phyloP scores from a whole-genome alignment of 2,329 filamentous ascomycete species.

The Aureobasidium sp. region DNA sequence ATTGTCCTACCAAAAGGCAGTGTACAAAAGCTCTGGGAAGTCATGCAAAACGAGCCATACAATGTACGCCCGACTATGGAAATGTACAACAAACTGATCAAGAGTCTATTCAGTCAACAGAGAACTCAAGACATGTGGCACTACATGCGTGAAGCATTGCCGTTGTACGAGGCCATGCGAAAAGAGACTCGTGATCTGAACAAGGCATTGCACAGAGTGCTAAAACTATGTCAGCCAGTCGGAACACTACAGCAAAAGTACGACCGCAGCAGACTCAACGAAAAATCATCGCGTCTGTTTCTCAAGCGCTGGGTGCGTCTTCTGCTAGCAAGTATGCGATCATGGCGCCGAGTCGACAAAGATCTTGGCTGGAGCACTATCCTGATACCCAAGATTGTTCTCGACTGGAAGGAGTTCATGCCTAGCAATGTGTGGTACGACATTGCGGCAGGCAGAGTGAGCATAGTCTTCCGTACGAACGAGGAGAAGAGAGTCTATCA shows the following conservation, averaged over 20 bases:
- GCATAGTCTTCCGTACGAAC: constrained; percentile 14
- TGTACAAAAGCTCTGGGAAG: constrained; percentile 47
- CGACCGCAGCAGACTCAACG: neutral
- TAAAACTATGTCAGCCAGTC: neutral
- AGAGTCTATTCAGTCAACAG: constrained; percentile 16
- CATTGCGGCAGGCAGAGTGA: constrained; percentile 21
- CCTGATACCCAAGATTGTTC: constrained; percentile 20
- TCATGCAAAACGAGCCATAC: constrained; percentile 52
- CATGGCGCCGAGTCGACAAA: neutral
- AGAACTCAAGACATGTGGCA: constrained; percentile 15
- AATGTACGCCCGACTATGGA: constrained; percentile 47
- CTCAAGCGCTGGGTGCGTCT: constrained; percentile 22
- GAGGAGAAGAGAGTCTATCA: neutral
- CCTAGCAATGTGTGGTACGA: constrained; percentile 20
- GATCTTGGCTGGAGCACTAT: constrained; percentile 4
- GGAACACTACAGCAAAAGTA: constrained; percentile 7
- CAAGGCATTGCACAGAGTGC: neutral
- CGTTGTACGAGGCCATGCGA: constrained; percentile 9
- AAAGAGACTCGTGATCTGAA: neutral
- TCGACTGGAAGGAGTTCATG: constrained; percentile 18
- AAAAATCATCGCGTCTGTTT: neutral
- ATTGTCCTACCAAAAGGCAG: constrained; percentile 33
- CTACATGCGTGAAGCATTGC: constrained; percentile 19
- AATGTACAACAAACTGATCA: constrained; percentile 39
- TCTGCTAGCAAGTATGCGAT: constrained; percentile 14